Base-by-base conservation (phyloP, 179 eudicot species). In the Beta lomatogona region DNA sequence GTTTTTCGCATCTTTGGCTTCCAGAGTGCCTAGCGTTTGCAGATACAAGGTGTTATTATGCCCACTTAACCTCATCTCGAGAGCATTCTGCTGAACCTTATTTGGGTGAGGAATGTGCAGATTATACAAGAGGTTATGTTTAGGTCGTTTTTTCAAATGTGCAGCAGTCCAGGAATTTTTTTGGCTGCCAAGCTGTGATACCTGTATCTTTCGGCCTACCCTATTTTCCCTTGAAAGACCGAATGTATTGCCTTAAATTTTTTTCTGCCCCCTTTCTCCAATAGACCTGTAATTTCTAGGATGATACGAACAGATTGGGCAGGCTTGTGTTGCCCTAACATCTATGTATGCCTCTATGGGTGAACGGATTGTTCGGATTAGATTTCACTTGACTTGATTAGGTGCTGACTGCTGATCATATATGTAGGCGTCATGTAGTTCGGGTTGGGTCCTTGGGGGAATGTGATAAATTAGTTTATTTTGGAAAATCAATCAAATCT, bases 1-100 rank as follows among this genome's bases (percentile, higher is more conserved):
- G 94, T 95, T 66, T 95, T 95, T 58, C 92, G 98, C 52, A 89
- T 95, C 60, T 94, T 92, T 83, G 99, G 99, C 75, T 95, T 94
- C 85, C 98, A 93, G 78, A 94, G 91, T 84, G 88, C 92, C 57
- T 95, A 89, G 85, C 18, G 41, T 71, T 48, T 58, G 68, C 70
- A 10, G 31, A 41, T 52, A 19, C 14, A 19, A 67, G 55, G 4
- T 8, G 13, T n/a, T 9, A 16, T 16, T 13, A 28, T 61, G 73
- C 55, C 14, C 64, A 22, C 68, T 64, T 31, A 14, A 48, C 53
- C 28, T 31, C 63, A 14, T 22, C 70, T 31, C 10, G 3, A 66
- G 10, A 66, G 70, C 45, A 31, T 28, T 28, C 70, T 28, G 41
- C 70, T 72, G 59, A 72, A 72, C 4, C 52, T 53, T 11, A 12